A percentile compares a stretch with the other conserved stretches of the same genome.
phyloP scores from a whole-genome alignment of 164 flowering plant species.

The Vitis cinerea region DNA sequence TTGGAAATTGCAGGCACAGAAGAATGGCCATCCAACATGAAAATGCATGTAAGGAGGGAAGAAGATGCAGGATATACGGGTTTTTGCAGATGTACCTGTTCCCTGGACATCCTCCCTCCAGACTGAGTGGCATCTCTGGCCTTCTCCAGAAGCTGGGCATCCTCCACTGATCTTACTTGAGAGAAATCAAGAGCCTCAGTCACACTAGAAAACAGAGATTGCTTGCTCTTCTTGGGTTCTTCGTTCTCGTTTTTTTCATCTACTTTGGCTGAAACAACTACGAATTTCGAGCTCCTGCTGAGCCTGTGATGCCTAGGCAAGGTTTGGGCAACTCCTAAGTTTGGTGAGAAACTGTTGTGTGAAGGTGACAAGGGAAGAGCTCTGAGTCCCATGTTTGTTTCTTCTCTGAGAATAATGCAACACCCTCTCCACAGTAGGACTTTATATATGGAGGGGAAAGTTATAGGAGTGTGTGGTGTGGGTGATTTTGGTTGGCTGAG shows the following conservation, averaged over 20 bases:
- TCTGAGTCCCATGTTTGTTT: slow-evolving; percentile 32
- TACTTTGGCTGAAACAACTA: slow-evolving; percentile 42
- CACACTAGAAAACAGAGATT: slow-evolving; percentile 60
- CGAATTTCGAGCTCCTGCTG: slow-evolving; percentile 17
- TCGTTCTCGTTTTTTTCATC: slow-evolving; percentile 34
- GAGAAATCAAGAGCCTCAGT: slow-evolving; percentile 90
- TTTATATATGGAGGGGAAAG: background rate
- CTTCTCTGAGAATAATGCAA: background rate
- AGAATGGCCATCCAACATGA: too few species aligned
- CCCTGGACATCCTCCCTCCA: slow-evolving; percentile 66
- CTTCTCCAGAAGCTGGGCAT: slow-evolving; percentile 73
- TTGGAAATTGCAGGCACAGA: too few species aligned
- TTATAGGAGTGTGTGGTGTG: background rate
- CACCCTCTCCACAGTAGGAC: background rate
- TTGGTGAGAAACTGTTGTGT: slow-evolving; percentile 25
- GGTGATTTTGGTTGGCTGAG: background rate
- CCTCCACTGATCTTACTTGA: slow-evolving; percentile 73
- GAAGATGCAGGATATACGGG: background rate
- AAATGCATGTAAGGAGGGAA: background rate
- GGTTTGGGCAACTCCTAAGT: slow-evolving; percentile 13
- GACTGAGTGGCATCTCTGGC: slow-evolving; percentile 72
- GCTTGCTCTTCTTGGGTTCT: slow-evolving; percentile 42
- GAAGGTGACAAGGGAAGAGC: slow-evolving; percentile 50
- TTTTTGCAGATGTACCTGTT: slow-evolving; percentile 52
- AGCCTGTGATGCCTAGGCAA: slow-evolving; percentile 8